Conservation (phyloP, 164 flowering plant species). For the Akebia trifoliata region DNA sequence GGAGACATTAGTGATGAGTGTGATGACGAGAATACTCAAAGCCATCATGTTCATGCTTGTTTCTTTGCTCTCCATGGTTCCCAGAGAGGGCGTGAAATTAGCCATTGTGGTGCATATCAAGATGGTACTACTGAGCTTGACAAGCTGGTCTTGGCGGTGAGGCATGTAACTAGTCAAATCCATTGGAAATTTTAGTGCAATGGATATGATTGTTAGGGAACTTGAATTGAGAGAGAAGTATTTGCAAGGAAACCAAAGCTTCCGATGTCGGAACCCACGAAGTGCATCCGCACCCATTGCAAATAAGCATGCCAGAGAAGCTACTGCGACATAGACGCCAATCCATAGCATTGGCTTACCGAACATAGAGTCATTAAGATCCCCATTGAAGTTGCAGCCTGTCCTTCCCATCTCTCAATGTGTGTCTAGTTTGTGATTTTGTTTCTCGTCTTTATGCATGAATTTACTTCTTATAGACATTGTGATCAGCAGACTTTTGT, state of each 20-base stretch:
- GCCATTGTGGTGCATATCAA: constrained; percentile 49
- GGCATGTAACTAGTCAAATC: constrained; percentile 68
- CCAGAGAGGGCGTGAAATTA: constrained; percentile 58
- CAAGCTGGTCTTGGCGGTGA: constrained; percentile 41
- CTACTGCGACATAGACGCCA: constrained; percentile 46
- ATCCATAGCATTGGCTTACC: constrained; percentile 9
- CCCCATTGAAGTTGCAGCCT: constrained; percentile 41
- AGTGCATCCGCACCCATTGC: constrained; percentile 48
- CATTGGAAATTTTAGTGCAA: constrained; percentile 48
- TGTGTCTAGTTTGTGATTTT: no score
- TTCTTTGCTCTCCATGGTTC: constrained; percentile 39
- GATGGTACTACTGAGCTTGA: constrained; percentile 52
- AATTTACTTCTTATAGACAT: no score
- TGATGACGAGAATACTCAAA: constrained; percentile 48
- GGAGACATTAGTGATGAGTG: constrained; percentile 43
- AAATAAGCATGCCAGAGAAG: constrained; percentile 40
- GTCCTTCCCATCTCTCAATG: constrained; percentile 25
- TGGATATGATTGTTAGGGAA: constrained; percentile 42
- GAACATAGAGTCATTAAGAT: constrained; percentile 40
- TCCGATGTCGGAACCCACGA: constrained; percentile 29
- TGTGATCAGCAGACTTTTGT: no score
- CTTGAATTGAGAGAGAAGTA: constrained; percentile 55
- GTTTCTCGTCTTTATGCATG: no score
- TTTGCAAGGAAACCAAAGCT: constrained; percentile 61
- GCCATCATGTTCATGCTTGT: constrained; percentile 43